Percentiles rank a stretch among this genome's conserved stretches.
These are phyloP conservation scores for Volutella citrinella DNA, from an alignment of 2,329 filamentous ascomycete genomes.

Conservation along the genomic window DNA sequence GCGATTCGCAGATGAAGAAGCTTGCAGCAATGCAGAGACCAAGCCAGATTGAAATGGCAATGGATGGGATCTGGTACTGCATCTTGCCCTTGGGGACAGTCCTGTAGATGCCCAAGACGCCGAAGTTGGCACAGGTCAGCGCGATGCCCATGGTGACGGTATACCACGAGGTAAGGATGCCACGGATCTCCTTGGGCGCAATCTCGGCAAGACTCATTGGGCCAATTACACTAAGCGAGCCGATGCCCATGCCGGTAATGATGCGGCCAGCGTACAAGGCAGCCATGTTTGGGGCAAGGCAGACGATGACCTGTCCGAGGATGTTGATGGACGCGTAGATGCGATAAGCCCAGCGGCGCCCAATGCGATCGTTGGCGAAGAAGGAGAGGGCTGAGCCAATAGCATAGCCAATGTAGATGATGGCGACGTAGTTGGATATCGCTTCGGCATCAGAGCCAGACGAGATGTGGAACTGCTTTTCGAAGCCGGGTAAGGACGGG, in stretches of 20 bases:
- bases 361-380: constrained; percentile 35
- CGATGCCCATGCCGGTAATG: constrained; percentile 14
- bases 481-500: constrained; percentile 33
- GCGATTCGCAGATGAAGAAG: constrained; percentile 13
- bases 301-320: too few species aligned
- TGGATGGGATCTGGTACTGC: too few species aligned
- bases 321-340: too few species aligned
- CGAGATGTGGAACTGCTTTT: constrained; percentile 29
- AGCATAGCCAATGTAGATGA: constrained; percentile 26
- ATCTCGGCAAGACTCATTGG: constrained; percentile 17
- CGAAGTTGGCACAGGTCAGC: constrained; percentile 13
- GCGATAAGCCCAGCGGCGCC: too few species aligned
- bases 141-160: constrained; percentile 13
- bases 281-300: too few species aligned
- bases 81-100: too few species aligned
- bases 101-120: constrained; percentile 16
- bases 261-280: constrained; percentile 15
- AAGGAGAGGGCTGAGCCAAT: constrained; percentile 26
- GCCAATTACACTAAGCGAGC: constrained; percentile 15
- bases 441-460: constrained; percentile 22
- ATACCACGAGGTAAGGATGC: constrained; percentile 16
- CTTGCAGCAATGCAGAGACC: too few species aligned
- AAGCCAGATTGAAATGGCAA: constrained; percentile 10
- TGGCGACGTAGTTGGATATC: constrained; percentile 35
- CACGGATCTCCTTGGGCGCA: constrained; percentile 13